Evolutionary conservation across 805 yeast genomes (phyloP).

Genomic region (Sugiyamaella mastotermitis): DNA sequence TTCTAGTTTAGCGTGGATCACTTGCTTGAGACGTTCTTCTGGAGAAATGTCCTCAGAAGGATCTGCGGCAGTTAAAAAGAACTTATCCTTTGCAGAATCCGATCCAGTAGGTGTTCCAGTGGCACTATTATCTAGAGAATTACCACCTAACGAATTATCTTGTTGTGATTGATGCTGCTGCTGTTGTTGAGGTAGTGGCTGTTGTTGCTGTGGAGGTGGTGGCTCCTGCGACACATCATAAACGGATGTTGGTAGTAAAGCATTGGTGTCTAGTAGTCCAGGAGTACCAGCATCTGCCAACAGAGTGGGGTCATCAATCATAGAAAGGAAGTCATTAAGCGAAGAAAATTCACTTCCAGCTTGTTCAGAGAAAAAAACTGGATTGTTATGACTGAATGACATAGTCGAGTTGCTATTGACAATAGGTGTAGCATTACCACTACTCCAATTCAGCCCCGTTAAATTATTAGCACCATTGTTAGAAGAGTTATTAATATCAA

Average conservation of each 20-base stretch:
- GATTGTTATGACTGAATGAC: conserved; percentile 32
- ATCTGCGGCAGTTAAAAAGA: conserved; percentile 93
- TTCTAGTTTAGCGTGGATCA: conserved; percentile 86
- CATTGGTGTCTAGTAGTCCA: conserved; percentile 32
- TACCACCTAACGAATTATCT: neutral
- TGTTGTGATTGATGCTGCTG: no score
- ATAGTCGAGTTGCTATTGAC: conserved; percentile 1
- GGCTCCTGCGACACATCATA: no score
- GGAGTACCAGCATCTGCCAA: no score
- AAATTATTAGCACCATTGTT: neutral
- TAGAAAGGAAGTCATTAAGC: conserved; percentile 77
- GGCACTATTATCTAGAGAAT: neutral
- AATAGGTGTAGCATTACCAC: neutral
- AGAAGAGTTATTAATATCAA: conserved; percentile 10
- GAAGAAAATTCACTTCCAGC: conserved; percentile 91
- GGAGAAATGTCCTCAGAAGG: conserved; percentile 93
- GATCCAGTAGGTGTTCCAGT: conserved; percentile 5
- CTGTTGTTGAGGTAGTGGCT: no score
- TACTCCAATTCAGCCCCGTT: conserved; percentile 1
- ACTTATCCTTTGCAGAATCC: conserved; percentile 74
- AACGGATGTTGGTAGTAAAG: no score
- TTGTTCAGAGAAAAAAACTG: conserved; percentile 82
- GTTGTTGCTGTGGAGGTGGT: no score
- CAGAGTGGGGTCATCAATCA: conserved; percentile 62
- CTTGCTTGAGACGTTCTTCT: conserved; percentile 87